Evolutionary conservation across 139 green algal genomes (phyloP), one percentile per base, ranked within the genome.

Genomic region (Chlamydomonas applanata): DNA sequence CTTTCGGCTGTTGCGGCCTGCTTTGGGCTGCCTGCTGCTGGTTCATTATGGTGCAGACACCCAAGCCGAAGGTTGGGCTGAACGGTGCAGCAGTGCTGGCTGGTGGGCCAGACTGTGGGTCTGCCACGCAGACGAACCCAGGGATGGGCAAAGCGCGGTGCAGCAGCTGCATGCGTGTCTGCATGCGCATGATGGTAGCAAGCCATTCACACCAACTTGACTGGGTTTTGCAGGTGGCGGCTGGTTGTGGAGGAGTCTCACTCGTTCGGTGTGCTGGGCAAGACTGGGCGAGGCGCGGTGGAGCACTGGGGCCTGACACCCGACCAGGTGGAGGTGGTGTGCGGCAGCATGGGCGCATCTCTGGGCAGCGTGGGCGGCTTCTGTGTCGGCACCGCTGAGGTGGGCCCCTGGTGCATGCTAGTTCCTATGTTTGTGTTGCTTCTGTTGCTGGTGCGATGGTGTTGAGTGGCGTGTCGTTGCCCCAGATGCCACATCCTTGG

Each of bases 181-280:
- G n/a, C n/a, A n/a, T n/a, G n/a, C n/a, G n/a, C n/a, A n/a, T n/a
- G n/a, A n/a, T n/a, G n/a, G n/a, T n/a, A n/a, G n/a, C n/a, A n/a
- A n/a, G n/a, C 20, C 54, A 33, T 30, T 20, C 22, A 16, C 33
- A 11, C 33, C 70, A 53, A 40, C 33, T 32, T 36, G 13, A 4
- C 30, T 69, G 30, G 33, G n/a, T 49, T 3, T 36, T 60, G 88
- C 82, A 88, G 85, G 60, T 98, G 94, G 85, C 90, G 96, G n/a
- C 84, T 99, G 40, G 83, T 97, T 2, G 87, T 99, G 54, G 96
- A 99, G 62, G 96, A 99, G 82, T 92, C 84, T 13, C 44, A 95
- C 69, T 83, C 89, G 0, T 87, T 99, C 57, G 96, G 96, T 1
- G 91, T 97, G 69, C 84, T 99, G 77, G 96, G 96, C 0, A 19